A percentile compares a stretch with the other conserved stretches of the same genome.
These are phyloP conservation scores for Paecilomyces dactylethromorphus DNA, from an alignment of 2,329 filamentous ascomycete genomes.

Conservation along the genomic window DNA sequence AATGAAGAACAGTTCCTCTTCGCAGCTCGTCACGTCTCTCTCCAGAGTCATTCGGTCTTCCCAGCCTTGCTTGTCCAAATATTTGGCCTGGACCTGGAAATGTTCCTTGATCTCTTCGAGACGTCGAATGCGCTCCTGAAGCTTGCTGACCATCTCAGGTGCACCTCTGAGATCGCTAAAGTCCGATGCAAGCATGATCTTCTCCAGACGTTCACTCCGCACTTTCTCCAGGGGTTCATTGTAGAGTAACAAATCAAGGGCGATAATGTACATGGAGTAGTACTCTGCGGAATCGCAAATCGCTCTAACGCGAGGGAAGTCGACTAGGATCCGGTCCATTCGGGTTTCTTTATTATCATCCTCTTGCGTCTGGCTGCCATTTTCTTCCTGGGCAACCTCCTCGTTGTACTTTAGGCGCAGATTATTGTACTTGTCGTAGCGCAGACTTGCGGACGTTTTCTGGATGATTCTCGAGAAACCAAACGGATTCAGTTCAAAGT, in stretches of 20 bases:
- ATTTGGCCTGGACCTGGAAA: slow-evolving; percentile 86
- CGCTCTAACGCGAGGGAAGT: slow-evolving; percentile 90
- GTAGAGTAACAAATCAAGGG: slow-evolving; percentile 90
- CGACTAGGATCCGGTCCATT: slow-evolving; percentile 95
- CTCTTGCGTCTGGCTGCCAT: slow-evolving; percentile 30
- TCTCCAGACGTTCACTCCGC: slow-evolving; percentile 88
- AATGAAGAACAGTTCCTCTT: slow-evolving; percentile 98
- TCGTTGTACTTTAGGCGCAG: slow-evolving; percentile 96
- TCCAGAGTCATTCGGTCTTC: slow-evolving; percentile 84
- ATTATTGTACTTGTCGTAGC: slow-evolving; percentile 98
- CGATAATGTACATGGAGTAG: slow-evolving; percentile 97
- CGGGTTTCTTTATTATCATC: slow-evolving; percentile 58
- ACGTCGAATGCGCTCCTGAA: slow-evolving; percentile 89
- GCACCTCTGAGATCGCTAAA: slow-evolving; percentile 94
- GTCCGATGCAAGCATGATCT: slow-evolving; percentile 97
- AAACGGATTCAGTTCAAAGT: slow-evolving; percentile 87
- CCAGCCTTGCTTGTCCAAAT: slow-evolving; percentile 84
- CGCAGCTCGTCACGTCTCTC: slow-evolving; percentile 77
- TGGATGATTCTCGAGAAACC: slow-evolving; percentile 98
- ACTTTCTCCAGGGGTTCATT: slow-evolving; percentile 96
- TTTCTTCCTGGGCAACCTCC: slow-evolving; percentile 66
- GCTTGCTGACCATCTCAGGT: slow-evolving; percentile 81
- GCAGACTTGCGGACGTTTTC: slow-evolving; percentile 87
- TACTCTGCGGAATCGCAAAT: slow-evolving; percentile 97
- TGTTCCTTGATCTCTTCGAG: slow-evolving; percentile 94